A percentile compares a stretch with the other conserved stretches of the same genome.
Evolutionary conservation across 805 yeast species (phyloP).

Genomic region (Schizosaccharomyces japonicus): DNA sequence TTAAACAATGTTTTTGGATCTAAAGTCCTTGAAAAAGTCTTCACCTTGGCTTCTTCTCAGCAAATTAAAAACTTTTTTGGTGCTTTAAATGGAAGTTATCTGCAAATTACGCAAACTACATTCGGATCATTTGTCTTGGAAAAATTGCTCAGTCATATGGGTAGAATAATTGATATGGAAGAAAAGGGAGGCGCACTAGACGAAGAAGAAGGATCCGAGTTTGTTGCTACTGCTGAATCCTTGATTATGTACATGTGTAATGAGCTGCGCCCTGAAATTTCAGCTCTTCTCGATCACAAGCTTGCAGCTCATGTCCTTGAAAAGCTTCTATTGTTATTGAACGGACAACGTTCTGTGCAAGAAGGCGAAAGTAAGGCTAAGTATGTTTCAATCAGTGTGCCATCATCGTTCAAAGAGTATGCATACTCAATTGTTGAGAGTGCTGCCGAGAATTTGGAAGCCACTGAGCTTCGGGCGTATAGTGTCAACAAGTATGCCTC

Average conservation of each 20-base stretch:
- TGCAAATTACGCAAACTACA: conserved; percentile 54
- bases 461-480: neutral
- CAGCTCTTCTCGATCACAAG: neutral
- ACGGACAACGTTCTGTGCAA: neutral
- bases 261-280: conserved; percentile 37
- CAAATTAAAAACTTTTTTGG: conserved; percentile 42
- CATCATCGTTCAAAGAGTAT: neutral
- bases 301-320: neutral
- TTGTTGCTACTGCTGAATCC: conserved; percentile 34
- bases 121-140: conserved; percentile 85
- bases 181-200: conserved; percentile 11
- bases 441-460: neutral
- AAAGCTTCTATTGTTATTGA: neutral
- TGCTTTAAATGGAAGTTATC: conserved; percentile 46
- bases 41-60: conserved; percentile 34
- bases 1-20: conserved; percentile 89
- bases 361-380: neutral
- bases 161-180: conserved; percentile 54
- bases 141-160: conserved; percentile 50
- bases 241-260: conserved; percentile 31
- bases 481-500: neutral
- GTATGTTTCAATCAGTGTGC: neutral
- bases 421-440: neutral
- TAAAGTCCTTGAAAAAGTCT: conserved; percentile 64
- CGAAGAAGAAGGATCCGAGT: conserved; percentile 14